Evolutionary conservation across 805 yeast species (phyloP).

Genomic region (Barnettozyma populi): DNA sequence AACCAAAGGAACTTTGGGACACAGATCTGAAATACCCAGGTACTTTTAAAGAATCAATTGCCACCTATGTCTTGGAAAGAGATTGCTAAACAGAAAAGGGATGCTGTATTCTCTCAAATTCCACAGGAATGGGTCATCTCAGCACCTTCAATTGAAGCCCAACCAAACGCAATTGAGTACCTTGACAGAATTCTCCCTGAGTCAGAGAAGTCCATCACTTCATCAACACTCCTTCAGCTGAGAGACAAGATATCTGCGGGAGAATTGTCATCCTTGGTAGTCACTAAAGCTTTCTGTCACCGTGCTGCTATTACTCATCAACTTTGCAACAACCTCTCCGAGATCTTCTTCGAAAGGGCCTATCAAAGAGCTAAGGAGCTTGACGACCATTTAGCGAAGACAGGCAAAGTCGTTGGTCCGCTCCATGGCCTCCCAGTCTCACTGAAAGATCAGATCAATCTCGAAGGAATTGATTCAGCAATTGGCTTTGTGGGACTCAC

Average conservation of each 20-base stretch:
- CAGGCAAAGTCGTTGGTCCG: constrained; percentile 53
- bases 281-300: constrained; percentile 23
- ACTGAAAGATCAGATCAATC: constrained; percentile 57
- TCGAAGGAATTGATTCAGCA: constrained; percentile 46
- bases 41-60: no score
- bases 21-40: no score
- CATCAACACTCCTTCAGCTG: constrained; percentile 9
- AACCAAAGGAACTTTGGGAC: no score
- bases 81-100: constrained; percentile 13
- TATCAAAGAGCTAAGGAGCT: constrained; percentile 45
- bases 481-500: constrained; percentile 49
- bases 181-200: constrained; percentile 14
- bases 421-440: constrained; percentile 67
- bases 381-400: constrained; percentile 43
- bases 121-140: constrained; percentile 22
- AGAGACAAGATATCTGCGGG: constrained; percentile 16
- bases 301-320: constrained; percentile 58
- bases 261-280: constrained; percentile 25
- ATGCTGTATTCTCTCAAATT: constrained; percentile 8
- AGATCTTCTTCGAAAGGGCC: constrained; percentile 60
- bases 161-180: constrained; percentile 14
- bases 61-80: constrained; percentile 12
- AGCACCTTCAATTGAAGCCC: constrained; percentile 15
- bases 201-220: constrained; percentile 17
- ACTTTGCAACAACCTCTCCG: constrained; percentile 52